These are phyloP conservation scores for Cavenderia fasciculata DNA, from an alignment of 78 protist species.

Conservation along the genomic window DNA sequence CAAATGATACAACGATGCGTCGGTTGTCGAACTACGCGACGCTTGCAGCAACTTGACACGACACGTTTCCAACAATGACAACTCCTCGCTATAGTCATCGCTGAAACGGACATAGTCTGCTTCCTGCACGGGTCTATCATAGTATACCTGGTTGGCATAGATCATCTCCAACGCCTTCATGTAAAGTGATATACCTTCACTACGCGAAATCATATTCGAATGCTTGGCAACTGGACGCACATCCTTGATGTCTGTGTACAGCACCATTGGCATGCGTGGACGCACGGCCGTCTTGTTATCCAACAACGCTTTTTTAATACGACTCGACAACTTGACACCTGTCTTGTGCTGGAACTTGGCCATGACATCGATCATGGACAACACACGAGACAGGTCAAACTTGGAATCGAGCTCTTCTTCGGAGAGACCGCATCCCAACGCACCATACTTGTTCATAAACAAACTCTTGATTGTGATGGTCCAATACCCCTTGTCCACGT, in stretches of 20 bases:
- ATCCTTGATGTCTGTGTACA: background rate
- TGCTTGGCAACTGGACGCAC: constrained; percentile 19
- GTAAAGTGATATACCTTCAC: constrained; percentile 30
- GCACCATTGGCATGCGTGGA: background rate
- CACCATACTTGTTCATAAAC: constrained; percentile 16
- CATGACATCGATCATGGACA: background rate
- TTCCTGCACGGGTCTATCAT: background rate
- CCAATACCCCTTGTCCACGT: background rate
- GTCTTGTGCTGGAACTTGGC: constrained; percentile 13
- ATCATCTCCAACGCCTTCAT: constrained; percentile 42
- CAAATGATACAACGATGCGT: constrained; percentile 4
- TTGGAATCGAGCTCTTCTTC: constrained; percentile 3
- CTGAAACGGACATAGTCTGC: constrained; percentile 1
- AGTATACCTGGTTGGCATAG: constrained; percentile 10
- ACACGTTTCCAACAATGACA: background rate
- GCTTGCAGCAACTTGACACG: background rate
- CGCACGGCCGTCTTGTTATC: background rate
- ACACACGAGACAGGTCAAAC: background rate
- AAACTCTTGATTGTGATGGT: constrained; percentile 8
- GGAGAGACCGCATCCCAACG: background rate
- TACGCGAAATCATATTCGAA: constrained; percentile 3
- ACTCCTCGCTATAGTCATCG: background rate
- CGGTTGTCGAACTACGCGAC: constrained; percentile 18
- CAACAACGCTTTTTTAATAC: background rate
- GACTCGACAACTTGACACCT: constrained; percentile 1